These are phyloP conservation scores for Yamadazyma tumulicola DNA, from an alignment of 805 yeast genomes.

Conservation along the genomic window DNA sequence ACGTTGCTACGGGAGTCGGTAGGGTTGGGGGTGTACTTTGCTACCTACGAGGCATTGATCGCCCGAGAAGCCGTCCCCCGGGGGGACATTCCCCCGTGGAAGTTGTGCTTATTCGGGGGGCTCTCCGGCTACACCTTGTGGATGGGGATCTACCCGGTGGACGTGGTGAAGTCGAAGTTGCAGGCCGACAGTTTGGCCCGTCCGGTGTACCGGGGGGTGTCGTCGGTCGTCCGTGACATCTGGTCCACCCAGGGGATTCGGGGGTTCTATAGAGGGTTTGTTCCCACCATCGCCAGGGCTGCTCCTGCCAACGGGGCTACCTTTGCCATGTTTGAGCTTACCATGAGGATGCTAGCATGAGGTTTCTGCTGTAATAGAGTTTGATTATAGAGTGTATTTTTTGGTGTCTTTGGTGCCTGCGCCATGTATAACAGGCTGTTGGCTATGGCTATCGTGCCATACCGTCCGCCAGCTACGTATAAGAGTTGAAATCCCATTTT, in stretches of 20 bases:
- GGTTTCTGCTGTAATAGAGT: too few relatives aligned
- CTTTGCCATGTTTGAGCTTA: conserved; percentile 86
- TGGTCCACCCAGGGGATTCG: conserved; percentile 56
- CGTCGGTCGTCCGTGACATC: conserved; percentile 57
- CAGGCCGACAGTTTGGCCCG: conserved; percentile 60
- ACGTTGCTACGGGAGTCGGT: conserved; percentile 81
- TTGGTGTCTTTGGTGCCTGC: too few relatives aligned
- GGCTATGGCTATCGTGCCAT: too few relatives aligned
- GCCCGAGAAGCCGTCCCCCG: conserved; percentile 57
- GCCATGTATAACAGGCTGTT: too few relatives aligned
- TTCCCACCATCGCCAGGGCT: conserved; percentile 91
- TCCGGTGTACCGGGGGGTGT: conserved; percentile 57
- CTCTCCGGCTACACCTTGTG: conserved; percentile 88
- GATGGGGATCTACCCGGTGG: conserved; percentile 82
- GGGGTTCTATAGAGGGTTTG: conserved; percentile 88
- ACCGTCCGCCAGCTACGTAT: too few relatives aligned
- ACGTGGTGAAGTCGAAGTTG: conserved; percentile 84
- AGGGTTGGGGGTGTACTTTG: conserved; percentile 86
- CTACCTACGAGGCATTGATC: conserved; percentile 86
- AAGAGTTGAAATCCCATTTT: too few relatives aligned
- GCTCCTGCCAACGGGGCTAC: conserved; percentile 99
- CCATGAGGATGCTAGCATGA: conserved; percentile 75
- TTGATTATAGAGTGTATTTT: too few relatives aligned
- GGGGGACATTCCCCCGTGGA: conserved; percentile 81
- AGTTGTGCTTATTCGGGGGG: conserved; percentile 84